Conservation (phyloP, 2,329 filamentous ascomycete species). For the Xylaria sp. region DNA sequence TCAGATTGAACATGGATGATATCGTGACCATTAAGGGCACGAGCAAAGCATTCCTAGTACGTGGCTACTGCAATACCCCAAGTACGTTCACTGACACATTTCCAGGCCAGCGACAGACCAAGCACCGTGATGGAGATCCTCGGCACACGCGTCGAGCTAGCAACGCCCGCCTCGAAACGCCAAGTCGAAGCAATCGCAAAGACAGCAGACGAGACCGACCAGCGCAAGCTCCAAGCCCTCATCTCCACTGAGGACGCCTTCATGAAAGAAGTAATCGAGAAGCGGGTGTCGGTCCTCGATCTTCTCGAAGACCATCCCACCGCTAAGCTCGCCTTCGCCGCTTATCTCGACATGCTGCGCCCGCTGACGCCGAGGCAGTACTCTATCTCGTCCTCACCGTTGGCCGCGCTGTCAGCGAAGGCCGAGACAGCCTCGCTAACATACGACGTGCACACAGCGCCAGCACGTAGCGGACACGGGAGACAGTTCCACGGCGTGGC, state of each 20-base stretch:
- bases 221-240: conserved; percentile 54
- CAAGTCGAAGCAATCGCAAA: conserved; percentile 61
- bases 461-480: conserved; percentile 26
- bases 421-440: conserved; percentile 26
- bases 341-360: conserved; percentile 66
- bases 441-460: conserved; percentile 33
- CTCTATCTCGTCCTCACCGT: conserved; percentile 40
- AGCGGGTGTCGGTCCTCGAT: conserved; percentile 56
- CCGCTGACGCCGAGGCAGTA: conserved; percentile 72
- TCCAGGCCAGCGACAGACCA: conserved; percentile 21
- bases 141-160: conserved; percentile 52
- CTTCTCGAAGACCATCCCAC: conserved; percentile 48
- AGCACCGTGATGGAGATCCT: conserved; percentile 52
- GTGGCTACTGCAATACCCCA: not conserved
- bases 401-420: conserved; percentile 12
- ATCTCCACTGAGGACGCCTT: conserved; percentile 45
- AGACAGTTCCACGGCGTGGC: conserved; percentile 30
- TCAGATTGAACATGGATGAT: conserved; percentile 30
- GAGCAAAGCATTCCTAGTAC: conserved; percentile 32
- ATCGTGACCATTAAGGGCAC: conserved; percentile 35
- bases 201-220: conserved; percentile 56
- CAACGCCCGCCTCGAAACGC: conserved; percentile 51
- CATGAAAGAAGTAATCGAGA: conserved; percentile 55
- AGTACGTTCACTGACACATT: not conserved
- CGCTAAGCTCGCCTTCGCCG: conserved; percentile 53